These are phyloP conservation scores for Gryganskiella cystojenkinii DNA, from an alignment of 192 early-diverging fungal genomes.

Conservation along the genomic window DNA sequence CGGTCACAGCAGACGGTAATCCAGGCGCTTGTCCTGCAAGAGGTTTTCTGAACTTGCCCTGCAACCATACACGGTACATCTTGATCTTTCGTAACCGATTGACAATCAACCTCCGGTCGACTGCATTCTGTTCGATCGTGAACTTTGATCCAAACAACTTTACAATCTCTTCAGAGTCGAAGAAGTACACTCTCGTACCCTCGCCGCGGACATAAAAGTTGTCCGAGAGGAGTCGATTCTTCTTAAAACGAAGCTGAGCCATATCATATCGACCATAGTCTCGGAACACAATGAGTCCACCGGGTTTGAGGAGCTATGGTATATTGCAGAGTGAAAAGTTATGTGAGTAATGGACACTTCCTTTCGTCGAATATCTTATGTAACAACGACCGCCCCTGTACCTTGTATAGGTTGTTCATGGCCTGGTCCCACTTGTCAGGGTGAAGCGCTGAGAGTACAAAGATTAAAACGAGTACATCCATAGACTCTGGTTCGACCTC, in stretches of 20 bases:
- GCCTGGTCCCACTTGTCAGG: conserved; percentile 88
- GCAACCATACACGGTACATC: conserved; percentile 98
- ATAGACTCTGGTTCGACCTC: conserved; percentile 81
- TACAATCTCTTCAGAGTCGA: conserved; percentile 73
- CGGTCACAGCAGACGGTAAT: conserved; percentile 14
- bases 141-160: conserved; percentile 70
- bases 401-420: conserved; percentile 82
- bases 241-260: conserved; percentile 97
- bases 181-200: conserved; percentile 96
- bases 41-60: conserved; percentile 92
- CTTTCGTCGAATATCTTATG: neutral
- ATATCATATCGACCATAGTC: conserved; percentile 99
- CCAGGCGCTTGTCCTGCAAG: conserved; percentile 24
- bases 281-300: conserved; percentile 88
- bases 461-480: conserved; percentile 93
- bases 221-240: conserved; percentile 86
- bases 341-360: neutral
- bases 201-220: conserved; percentile 99
- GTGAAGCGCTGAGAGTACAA: conserved; percentile 93
- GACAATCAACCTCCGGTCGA: conserved; percentile 92
- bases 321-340: neutral
- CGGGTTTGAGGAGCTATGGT: conserved; percentile 79
- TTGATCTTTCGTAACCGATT: conserved; percentile 92
- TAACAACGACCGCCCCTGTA: too few species aligned
- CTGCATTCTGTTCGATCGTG: conserved; percentile 86